phyloP scores from a whole-genome alignment of 2,329 filamentous ascomycete genomes.

The Ceratocystis cacaofunesta region DNA sequence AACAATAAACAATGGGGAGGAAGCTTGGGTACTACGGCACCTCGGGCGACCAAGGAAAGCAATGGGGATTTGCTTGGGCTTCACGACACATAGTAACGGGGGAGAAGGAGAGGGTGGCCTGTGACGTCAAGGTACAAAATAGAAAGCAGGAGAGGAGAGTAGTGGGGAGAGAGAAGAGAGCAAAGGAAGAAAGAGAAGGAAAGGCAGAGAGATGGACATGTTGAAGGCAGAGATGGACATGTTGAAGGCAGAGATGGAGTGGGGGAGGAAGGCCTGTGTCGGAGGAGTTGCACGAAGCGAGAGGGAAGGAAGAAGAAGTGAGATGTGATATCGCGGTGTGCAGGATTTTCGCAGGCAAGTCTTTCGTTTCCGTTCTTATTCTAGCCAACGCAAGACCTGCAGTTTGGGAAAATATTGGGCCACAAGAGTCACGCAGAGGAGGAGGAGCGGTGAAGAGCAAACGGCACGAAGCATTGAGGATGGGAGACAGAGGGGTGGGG shows the following conservation, averaged over 20 bases:
- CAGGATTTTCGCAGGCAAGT: background rate
- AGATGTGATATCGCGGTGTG: constrained; percentile 1
- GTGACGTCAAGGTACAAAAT: background rate
- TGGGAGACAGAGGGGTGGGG: background rate
- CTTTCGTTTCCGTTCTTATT: background rate
- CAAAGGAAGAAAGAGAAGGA: background rate
- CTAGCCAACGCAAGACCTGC: background rate
- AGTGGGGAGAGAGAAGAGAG: background rate
- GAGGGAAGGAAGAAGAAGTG: background rate
- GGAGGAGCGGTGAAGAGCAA: background rate
- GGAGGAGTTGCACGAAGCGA: background rate
- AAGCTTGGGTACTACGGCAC: constrained; percentile 39
- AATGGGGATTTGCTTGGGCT: too few relatives aligned
- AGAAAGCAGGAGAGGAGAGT: background rate
- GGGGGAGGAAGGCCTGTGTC: background rate
- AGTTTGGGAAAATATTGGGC: background rate
- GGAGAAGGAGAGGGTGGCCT: background rate
- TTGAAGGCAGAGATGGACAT: background rate
- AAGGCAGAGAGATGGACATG: background rate
- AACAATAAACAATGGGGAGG: constrained; percentile 24
- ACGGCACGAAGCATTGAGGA: constrained; percentile 1
- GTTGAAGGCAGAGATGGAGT: background rate
- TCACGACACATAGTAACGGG: background rate
- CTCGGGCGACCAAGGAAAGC: constrained; percentile 29
- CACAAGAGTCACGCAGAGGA: background rate